Conservation (phyloP, 2,329 filamentous ascomycete species). For the Didymella sp. region DNA sequence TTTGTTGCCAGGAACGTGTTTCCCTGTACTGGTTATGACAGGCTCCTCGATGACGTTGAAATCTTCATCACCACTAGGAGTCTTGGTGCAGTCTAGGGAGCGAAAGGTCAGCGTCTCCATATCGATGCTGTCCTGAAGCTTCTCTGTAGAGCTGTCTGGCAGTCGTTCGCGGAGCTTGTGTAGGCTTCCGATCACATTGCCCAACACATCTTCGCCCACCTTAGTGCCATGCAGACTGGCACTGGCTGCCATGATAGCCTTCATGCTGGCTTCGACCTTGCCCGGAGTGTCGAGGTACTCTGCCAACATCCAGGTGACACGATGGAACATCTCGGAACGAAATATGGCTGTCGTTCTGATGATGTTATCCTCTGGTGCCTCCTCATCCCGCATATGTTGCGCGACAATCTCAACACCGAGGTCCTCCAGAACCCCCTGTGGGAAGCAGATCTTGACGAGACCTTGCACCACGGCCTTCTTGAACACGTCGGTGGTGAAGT, state of each 20-base stretch:
- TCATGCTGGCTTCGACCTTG: slow-evolving; percentile 24
- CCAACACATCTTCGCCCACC: slow-evolving; percentile 9
- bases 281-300: slow-evolving; percentile 24
- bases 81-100: not conserved
- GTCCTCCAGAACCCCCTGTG: slow-evolving; percentile 31
- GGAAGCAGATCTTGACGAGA: slow-evolving; percentile 39
- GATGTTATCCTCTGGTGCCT: slow-evolving; percentile 26
- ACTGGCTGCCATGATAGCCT: slow-evolving; percentile 18
- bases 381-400: slow-evolving; percentile 31
- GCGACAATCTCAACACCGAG: slow-evolving; percentile 29
- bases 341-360: slow-evolving; percentile 25
- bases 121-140: not conserved
- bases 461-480: slow-evolving; percentile 36
- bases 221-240: slow-evolving; percentile 18
- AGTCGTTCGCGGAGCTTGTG: not conserved
- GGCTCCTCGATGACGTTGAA: not conserved
- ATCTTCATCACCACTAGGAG: not conserved
- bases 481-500: slow-evolving; percentile 29
- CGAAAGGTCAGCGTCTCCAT: not conserved
- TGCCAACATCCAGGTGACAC: slow-evolving; percentile 29
- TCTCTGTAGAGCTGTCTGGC: slow-evolving; percentile 1
- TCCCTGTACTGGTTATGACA: no score
- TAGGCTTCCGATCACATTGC: not conserved
- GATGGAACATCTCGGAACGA: slow-evolving; percentile 28
- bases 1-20: no score